Evolutionary conservation across 768 basidiomycete genomes (phyloP).

Genomic region (Tylopilus felleus): DNA sequence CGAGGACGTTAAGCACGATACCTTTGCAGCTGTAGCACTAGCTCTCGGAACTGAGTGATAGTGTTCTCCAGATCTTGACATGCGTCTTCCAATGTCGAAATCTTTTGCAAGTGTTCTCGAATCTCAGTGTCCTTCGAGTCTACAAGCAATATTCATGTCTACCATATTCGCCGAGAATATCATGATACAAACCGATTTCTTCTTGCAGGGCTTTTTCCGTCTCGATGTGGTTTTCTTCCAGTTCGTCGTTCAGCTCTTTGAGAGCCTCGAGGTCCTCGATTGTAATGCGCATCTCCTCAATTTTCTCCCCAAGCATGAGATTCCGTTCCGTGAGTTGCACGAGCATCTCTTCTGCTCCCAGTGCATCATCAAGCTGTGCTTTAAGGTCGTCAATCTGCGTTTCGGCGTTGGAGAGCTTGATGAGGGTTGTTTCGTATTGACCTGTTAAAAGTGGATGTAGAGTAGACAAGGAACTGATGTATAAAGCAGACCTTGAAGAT

Average conservation of each 20-base stretch:
- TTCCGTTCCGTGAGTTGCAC: constrained; percentile 95
- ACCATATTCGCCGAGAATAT: not conserved
- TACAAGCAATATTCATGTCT: constrained; percentile 25
- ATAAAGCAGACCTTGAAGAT: constrained; percentile 64
- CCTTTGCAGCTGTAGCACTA: constrained; percentile 82
- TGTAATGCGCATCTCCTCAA: constrained; percentile 94
- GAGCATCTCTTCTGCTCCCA: constrained; percentile 95
- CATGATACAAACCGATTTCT: constrained; percentile 67
- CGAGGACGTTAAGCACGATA: constrained; percentile 25
- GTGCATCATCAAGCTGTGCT: constrained; percentile 88
- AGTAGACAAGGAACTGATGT: not conserved
- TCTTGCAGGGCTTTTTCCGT: constrained; percentile 89
- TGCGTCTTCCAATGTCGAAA: constrained; percentile 68
- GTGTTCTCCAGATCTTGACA: constrained; percentile 86
- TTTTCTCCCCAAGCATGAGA: constrained; percentile 92
- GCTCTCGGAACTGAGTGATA: constrained; percentile 88
- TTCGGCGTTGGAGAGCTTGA: constrained; percentile 85
- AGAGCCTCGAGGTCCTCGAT: constrained; percentile 96
- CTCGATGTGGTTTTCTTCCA: constrained; percentile 94
- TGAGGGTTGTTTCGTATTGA: constrained; percentile 74
- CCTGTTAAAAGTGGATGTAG: constrained; percentile 39
- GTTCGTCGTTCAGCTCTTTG: constrained; percentile 93
- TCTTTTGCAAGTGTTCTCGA: constrained; percentile 62
- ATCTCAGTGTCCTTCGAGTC: constrained; percentile 70
- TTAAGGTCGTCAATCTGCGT: constrained; percentile 92